Percentiles rank a stretch among this genome's conserved stretches.
phyloP scores from a whole-genome alignment of 805 yeast genomes.

The Cyberlindnera petersonii region DNA sequence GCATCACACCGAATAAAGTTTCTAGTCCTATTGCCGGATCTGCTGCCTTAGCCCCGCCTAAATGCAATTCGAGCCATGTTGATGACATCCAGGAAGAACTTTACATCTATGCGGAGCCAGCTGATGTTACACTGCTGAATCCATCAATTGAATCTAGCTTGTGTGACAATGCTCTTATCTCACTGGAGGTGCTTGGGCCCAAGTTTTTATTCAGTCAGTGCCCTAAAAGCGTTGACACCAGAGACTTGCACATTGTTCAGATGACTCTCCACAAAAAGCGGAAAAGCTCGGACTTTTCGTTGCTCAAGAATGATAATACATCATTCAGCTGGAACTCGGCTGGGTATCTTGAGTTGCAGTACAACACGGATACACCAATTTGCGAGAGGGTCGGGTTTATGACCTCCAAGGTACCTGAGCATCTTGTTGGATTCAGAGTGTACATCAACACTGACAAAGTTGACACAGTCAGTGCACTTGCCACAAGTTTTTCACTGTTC shows the following conservation, averaged over 20 bases:
- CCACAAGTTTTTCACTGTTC: constrained; percentile 17
- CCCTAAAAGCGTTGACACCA: background rate
- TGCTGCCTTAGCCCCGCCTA: too few species aligned
- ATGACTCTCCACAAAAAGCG: background rate
- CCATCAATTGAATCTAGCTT: constrained; percentile 5
- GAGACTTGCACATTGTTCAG: constrained; percentile 6
- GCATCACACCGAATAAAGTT: background rate
- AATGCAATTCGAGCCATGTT: too few species aligned
- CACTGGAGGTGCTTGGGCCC: constrained; percentile 2
- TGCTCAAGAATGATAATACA: constrained; percentile 2
- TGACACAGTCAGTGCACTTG: constrained; percentile 15
- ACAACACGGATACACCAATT: background rate
- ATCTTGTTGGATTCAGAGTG: constrained; percentile 3
- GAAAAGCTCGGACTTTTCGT: constrained; percentile 4
- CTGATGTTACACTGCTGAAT: background rate
- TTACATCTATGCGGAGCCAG: too few species aligned
- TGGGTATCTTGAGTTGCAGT: constrained; percentile 21
- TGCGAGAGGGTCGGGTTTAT: constrained; percentile 1
- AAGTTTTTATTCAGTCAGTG: background rate
- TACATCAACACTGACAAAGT: constrained; percentile 14
- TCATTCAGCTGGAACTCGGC: constrained; percentile 15
- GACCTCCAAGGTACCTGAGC: background rate
- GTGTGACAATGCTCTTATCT: constrained; percentile 3
- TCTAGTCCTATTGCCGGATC: too few species aligned
- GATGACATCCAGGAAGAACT: too few species aligned